Evolutionary conservation across 345 rosid genomes (phyloP).

Genomic region (Murraya koenigii): DNA sequence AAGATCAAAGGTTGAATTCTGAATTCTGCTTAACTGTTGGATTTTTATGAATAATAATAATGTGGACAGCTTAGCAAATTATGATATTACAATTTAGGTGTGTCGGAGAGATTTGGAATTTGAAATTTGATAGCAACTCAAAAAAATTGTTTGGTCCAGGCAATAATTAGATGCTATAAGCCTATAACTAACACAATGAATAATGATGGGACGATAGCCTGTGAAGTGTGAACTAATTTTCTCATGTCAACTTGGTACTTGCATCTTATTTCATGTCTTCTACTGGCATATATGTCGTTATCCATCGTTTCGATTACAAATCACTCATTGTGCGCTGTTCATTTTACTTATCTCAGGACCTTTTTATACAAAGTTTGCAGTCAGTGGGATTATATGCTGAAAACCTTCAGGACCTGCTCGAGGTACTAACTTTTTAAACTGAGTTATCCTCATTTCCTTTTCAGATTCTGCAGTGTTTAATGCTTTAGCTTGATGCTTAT

Average conservation of each 20-base stretch:
- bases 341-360: slow-evolving; percentile 54
- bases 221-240: neutral
- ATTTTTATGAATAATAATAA: slow-evolving; percentile 1
- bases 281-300: slow-evolving; percentile 15
- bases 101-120: neutral
- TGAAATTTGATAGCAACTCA: neutral
- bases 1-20: slow-evolving; percentile 77
- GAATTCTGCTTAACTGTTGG: slow-evolving; percentile 22
- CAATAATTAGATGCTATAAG: too few species aligned
- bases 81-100: neutral
- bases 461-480: neutral
- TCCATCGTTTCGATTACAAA: slow-evolving; percentile 1
- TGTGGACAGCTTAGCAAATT: neutral
- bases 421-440: slow-evolving; percentile 45
- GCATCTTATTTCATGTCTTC: slow-evolving; percentile 7
- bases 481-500: neutral
- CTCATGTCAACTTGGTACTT: neutral
- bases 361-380: slow-evolving; percentile 91
- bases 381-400: slow-evolving; percentile 71
- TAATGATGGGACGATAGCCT: neutral
- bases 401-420: slow-evolving; percentile 74
- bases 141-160: neutral
- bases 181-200: neutral
- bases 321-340: slow-evolving; percentile 15
- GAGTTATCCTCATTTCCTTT: slow-evolving; percentile 1